Percentiles rank a stretch among this genome's conserved stretches.
Evolutionary conservation across 306 rosid genomes (phyloP).

Genomic region (Comarum palustre): DNA sequence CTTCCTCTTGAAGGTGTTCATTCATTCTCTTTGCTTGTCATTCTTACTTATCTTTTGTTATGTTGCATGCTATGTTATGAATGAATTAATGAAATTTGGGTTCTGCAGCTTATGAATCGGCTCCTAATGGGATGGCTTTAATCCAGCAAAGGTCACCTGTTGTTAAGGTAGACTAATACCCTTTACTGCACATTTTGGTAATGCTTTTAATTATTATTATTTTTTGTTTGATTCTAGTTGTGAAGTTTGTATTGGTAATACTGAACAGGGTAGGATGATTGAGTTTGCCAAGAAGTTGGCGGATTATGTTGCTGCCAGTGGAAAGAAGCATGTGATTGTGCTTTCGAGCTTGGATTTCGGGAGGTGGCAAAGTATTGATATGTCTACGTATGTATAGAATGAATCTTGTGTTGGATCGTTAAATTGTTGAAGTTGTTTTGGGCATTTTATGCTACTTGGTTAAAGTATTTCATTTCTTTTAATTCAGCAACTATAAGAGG

Average conservation of each 20-base stretch:
- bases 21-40: neutral
- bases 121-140: slow-evolving; percentile 51
- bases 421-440: neutral
- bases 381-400: slow-evolving; percentile 54
- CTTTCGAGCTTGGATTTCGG: slow-evolving; percentile 92
- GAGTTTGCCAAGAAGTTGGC: slow-evolving; percentile 74
- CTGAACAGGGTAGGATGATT: slow-evolving; percentile 66
- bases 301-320: slow-evolving; percentile 57
- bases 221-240: neutral
- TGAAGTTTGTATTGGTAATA: slow-evolving; percentile 7
- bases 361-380: slow-evolving; percentile 80
- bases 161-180: slow-evolving; percentile 37
- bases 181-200: neutral
- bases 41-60: slow-evolving; percentile 1
- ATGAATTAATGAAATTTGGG: slow-evolving; percentile 1
- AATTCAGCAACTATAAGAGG: neutral
- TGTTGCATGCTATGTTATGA: neutral
- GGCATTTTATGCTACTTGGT: neutral
- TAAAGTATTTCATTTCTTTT: neutral
- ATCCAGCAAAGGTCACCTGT: slow-evolving; percentile 93
- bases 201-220: neutral
- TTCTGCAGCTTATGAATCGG: slow-evolving; percentile 73
- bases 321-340: slow-evolving; percentile 68
- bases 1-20: slow-evolving; percentile 83
- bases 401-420: neutral